Conservation (phyloP, 805 yeast species). For the Lachancea thermotolerans region DNA sequence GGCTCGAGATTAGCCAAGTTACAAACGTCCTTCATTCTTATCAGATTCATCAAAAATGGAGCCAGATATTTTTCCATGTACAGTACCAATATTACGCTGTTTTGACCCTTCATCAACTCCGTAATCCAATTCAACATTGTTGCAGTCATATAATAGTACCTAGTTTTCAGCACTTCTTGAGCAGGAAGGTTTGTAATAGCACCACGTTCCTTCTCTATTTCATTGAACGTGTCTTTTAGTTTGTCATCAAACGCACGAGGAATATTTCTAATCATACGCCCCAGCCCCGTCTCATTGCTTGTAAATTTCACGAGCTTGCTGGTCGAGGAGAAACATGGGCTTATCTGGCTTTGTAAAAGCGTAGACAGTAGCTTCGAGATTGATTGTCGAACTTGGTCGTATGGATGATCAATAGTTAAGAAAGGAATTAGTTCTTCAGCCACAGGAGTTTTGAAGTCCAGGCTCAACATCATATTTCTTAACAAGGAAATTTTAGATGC, state of each 20-base stretch:
- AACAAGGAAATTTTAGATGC: conserved; percentile 50
- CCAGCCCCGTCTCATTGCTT: conserved; percentile 28
- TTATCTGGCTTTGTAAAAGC: conserved; percentile 22
- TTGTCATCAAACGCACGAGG: conserved; percentile 30
- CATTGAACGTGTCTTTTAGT: conserved; percentile 40
- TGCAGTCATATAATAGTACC: conserved; percentile 56
- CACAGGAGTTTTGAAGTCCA: conserved; percentile 49
- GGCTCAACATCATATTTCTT: conserved; percentile 41
- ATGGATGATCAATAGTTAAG: conserved; percentile 52
- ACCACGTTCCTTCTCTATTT: conserved; percentile 37
- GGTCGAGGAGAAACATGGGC: conserved; percentile 17
- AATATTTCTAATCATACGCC: conserved; percentile 28
- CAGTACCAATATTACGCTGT: conserved; percentile 46
- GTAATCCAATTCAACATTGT: conserved; percentile 58
- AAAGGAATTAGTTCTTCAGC: conserved; percentile 39
- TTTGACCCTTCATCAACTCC: conserved; percentile 47
- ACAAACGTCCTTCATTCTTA: conserved; percentile 72
- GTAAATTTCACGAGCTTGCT: conserved; percentile 11
- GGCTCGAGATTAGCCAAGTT: conserved; percentile 60
- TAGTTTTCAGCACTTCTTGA: conserved; percentile 52
- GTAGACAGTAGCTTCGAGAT: conserved; percentile 51
- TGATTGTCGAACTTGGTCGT: conserved; percentile 63
- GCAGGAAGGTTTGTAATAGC: conserved; percentile 35
- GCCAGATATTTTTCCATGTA: conserved; percentile 47
- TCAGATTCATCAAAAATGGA: conserved; percentile 62